Evolutionary conservation across 2,329 filamentous ascomycete species (phyloP).

Genomic region (Claviceps maximensis): DNA sequence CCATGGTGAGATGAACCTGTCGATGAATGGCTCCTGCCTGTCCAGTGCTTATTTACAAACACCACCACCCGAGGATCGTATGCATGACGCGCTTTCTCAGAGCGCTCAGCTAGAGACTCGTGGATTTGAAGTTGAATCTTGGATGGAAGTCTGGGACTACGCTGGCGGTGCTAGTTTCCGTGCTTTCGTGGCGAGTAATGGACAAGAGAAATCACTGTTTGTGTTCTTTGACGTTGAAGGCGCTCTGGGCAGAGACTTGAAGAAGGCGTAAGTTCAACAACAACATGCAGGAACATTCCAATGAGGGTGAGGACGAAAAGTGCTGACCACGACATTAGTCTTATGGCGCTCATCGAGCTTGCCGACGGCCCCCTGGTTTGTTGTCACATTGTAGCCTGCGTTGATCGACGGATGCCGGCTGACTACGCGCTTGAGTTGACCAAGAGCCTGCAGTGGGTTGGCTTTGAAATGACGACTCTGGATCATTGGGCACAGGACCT

Average conservation of each 20-base stretch:
- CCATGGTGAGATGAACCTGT: slow-evolving; percentile 83
- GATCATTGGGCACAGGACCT: slow-evolving; percentile 56
- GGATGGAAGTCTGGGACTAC: slow-evolving; percentile 78
- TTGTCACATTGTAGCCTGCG: slow-evolving; percentile 63
- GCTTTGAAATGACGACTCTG: slow-evolving; percentile 71
- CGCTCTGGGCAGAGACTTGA: slow-evolving; percentile 63
- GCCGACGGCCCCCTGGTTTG: slow-evolving; percentile 66
- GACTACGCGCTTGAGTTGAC: slow-evolving; percentile 54
- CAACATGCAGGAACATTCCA: background rate
- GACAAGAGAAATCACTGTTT: slow-evolving; percentile 63
- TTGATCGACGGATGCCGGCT: slow-evolving; percentile 56
- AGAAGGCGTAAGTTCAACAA: slow-evolving; percentile 60
- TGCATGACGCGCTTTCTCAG: slow-evolving; percentile 23
- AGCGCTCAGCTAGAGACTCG: slow-evolving; percentile 14
- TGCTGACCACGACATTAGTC: slow-evolving; percentile 30
- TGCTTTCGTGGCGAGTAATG: slow-evolving; percentile 65
- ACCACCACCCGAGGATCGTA: slow-evolving; percentile 37
- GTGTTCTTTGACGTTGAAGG: slow-evolving; percentile 68
- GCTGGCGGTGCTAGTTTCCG: slow-evolving; percentile 71
- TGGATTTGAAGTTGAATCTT: slow-evolving; percentile 38
- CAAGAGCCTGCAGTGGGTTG: slow-evolving; percentile 84
- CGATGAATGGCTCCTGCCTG: slow-evolving; percentile 69
- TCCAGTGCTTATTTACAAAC: slow-evolving; percentile 55
- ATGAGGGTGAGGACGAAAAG: background rate
- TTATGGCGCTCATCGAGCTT: slow-evolving; percentile 84